A percentile compares a stretch with the other conserved stretches of the same genome.
phyloP scores from a whole-genome alignment of 768 basidiomycete genomes.

The Rubroboletus satanas region DNA sequence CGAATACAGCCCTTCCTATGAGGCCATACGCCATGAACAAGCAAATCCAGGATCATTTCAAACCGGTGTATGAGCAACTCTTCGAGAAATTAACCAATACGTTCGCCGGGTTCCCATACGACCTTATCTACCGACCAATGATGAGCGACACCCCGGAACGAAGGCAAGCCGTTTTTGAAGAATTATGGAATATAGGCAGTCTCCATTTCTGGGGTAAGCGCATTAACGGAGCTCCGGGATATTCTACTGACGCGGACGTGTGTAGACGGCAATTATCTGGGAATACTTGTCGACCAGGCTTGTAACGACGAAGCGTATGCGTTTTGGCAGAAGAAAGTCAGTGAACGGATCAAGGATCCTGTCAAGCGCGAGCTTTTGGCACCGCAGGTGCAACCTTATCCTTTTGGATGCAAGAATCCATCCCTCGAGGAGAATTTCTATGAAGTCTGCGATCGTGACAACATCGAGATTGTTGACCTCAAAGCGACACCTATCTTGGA shows the following conservation, averaged over 20 bases:
- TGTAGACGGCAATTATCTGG: conserved; percentile 6
- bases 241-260: background rate
- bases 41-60: conserved; percentile 9
- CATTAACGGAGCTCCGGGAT: background rate
- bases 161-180: conserved; percentile 5
- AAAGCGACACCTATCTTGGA: conserved; percentile 10
- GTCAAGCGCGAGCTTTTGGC: conserved; percentile 9
- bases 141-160: conserved; percentile 2
- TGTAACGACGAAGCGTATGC: conserved; percentile 7
- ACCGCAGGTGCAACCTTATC: conserved; percentile 2
- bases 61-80: conserved; percentile 3
- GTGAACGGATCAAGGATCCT: conserved; percentile 8
- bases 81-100: conserved; percentile 3
- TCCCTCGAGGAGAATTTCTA: conserved; percentile 10
- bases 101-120: background rate
- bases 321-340: conserved; percentile 8
- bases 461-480: conserved; percentile 8
- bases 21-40: conserved; percentile 1
- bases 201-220: conserved; percentile 5
- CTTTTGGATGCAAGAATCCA: conserved; percentile 6
- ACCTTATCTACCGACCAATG: conserved; percentile 11
- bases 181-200: conserved; percentile 4
- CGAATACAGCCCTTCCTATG: conserved; percentile 10
- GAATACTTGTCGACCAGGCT: background rate
- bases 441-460: conserved; percentile 8